Evolutionary conservation across 805 yeast species (phyloP).

Genomic region (Pichia californica): DNA sequence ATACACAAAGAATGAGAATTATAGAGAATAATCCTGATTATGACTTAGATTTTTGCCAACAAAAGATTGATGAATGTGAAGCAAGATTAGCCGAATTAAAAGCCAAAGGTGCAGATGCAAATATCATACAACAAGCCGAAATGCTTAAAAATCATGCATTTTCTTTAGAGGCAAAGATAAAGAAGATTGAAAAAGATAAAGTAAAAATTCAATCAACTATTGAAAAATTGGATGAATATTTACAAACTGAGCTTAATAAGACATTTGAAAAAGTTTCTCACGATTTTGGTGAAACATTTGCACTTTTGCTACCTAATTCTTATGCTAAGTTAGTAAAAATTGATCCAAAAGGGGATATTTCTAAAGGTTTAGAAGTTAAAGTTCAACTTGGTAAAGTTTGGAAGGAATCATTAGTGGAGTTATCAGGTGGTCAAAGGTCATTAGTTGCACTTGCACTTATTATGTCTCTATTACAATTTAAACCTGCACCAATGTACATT

Average conservation of each 20-base stretch:
- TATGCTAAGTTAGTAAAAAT: slow-evolving; percentile 83
- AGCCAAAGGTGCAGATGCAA: slow-evolving; percentile 68
- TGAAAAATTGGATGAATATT: slow-evolving; percentile 74
- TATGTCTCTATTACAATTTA: slow-evolving; percentile 85
- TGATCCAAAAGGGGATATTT: slow-evolving; percentile 65
- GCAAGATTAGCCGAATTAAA: slow-evolving; percentile 64
- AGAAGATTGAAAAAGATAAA: slow-evolving; percentile 84
- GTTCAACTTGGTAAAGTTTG: slow-evolving; percentile 88
- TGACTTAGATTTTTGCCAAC: slow-evolving; percentile 56
- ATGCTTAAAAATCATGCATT: slow-evolving; percentile 84
- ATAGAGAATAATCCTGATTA: slow-evolving; percentile 58
- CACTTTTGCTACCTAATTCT: slow-evolving; percentile 82
- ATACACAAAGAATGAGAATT: slow-evolving; percentile 46
- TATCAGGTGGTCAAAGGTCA: slow-evolving; percentile 96
- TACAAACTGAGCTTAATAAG: slow-evolving; percentile 69
- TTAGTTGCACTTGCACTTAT: slow-evolving; percentile 88
- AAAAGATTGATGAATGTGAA: slow-evolving; percentile 47
- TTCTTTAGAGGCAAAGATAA: slow-evolving; percentile 70
- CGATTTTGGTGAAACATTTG: slow-evolving; percentile 87
- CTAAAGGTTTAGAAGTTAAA: slow-evolving; percentile 84
- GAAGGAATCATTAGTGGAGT: slow-evolving; percentile 92
- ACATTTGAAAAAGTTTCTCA: slow-evolving; percentile 83
- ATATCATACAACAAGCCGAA: slow-evolving; percentile 87
- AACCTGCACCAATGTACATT: slow-evolving; percentile 98
- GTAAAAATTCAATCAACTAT: slow-evolving; percentile 85